Conservation (phyloP, 176 grass and related monocot species). For the Lolium multiflorum region DNA sequence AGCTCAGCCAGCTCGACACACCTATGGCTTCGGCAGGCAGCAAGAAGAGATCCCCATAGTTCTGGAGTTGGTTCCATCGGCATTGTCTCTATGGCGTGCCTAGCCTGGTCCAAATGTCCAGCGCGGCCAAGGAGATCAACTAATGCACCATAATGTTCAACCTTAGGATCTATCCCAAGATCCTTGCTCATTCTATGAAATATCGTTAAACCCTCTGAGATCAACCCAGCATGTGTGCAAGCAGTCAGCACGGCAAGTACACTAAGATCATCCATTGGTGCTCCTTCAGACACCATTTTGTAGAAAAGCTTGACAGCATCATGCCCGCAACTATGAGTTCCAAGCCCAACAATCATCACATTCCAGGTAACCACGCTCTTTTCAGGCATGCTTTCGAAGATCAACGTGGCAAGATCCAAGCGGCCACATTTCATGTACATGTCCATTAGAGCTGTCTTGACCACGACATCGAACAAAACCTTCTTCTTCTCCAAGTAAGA, state of each 20-base stretch:
- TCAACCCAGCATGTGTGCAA: slow-evolving; percentile 67
- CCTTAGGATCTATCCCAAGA: slow-evolving; percentile 61
- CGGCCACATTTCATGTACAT: slow-evolving; percentile 78
- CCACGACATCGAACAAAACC: slow-evolving; percentile 57
- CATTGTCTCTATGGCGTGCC: slow-evolving; percentile 62
- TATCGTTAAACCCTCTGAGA: slow-evolving; percentile 56
- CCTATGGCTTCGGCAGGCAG: slow-evolving; percentile 66
- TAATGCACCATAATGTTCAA: slow-evolving; percentile 71
- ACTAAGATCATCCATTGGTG: slow-evolving; percentile 68
- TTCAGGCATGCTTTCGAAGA: slow-evolving; percentile 57
- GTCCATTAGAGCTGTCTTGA: slow-evolving; percentile 66
- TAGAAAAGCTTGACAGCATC: slow-evolving; percentile 59
- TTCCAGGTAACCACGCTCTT: slow-evolving; percentile 77
- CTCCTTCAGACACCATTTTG: slow-evolving; percentile 56
- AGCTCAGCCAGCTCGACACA: slow-evolving; percentile 64
- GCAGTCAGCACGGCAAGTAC: slow-evolving; percentile 58
- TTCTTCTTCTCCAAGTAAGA: slow-evolving; percentile 76
- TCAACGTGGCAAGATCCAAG: slow-evolving; percentile 51
- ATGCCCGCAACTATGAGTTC: slow-evolving; percentile 53
- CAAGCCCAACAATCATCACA: slow-evolving; percentile 73
- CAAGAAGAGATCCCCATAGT: slow-evolving; percentile 74
- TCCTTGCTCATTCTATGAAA: slow-evolving; percentile 63
- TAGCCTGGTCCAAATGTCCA: slow-evolving; percentile 59
- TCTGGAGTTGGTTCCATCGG: slow-evolving; percentile 56
- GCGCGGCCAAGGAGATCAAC: slow-evolving; percentile 73